A percentile compares a stretch with the other conserved stretches of the same genome.
phyloP scores from a whole-genome alignment of 768 basidiomycete genomes.

The Pholiota conissans region DNA sequence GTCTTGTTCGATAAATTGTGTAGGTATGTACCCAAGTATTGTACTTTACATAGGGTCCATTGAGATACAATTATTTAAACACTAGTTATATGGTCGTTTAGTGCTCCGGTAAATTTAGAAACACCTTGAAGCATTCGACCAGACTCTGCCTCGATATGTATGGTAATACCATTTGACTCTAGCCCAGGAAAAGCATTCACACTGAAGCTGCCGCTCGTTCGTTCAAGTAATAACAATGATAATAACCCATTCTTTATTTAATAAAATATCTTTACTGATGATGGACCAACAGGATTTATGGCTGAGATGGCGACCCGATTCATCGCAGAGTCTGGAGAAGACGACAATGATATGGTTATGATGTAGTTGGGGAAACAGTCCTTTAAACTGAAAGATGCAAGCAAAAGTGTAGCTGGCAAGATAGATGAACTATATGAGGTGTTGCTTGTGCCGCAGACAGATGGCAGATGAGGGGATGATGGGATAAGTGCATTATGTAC shows the following conservation, averaged over 20 bases:
- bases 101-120: too few species aligned
- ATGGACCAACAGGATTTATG: constrained; percentile 58
- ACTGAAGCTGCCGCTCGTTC: too few species aligned
- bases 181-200: too few species aligned
- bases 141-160: too few species aligned
- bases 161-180: too few species aligned
- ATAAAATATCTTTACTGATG: background rate
- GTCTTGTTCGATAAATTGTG: too few species aligned
- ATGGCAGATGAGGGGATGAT: constrained; percentile 19
- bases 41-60: too few species aligned
- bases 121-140: too few species aligned
- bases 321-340: constrained; percentile 84
- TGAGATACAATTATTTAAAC: too few species aligned
- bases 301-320: constrained; percentile 85
- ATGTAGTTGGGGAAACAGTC: constrained; percentile 59
- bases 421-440: constrained; percentile 46
- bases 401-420: constrained; percentile 72
- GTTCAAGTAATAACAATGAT: background rate
- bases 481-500: constrained; percentile 15
- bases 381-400: constrained; percentile 64
- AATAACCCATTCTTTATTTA: constrained; percentile 2
- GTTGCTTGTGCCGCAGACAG: constrained; percentile 7
- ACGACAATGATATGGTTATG: constrained; percentile 85
- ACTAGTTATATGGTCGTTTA: too few species aligned
- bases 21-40: too few species aligned